A percentile compares a stretch with the other conserved stretches of the same genome.
Conservation (phyloP, 192 early-diverging fungal genomes). For the Gamsiella multidivaricata region DNA sequence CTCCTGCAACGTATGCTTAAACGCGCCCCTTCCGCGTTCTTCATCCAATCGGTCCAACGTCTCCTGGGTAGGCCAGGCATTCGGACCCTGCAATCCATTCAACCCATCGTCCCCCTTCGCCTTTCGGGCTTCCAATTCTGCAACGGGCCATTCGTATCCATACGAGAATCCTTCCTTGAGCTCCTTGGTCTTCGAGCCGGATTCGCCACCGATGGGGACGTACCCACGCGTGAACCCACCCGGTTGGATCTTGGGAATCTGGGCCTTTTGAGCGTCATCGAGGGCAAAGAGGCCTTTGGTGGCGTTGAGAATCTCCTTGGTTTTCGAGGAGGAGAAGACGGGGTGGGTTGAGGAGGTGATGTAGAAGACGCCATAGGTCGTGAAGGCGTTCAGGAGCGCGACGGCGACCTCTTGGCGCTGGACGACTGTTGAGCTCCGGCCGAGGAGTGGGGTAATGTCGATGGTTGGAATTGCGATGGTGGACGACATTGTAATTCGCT, state of each 20-base stretch:
- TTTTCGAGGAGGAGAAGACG: constrained; percentile 22
- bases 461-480: constrained; percentile 23
- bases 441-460: constrained; percentile 44
- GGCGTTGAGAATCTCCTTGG: constrained; percentile 25
- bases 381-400: constrained; percentile 35
- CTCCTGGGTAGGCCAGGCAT: constrained; percentile 56
- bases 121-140: constrained; percentile 13
- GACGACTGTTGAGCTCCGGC: background rate
- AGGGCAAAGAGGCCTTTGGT: constrained; percentile 51
- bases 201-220: constrained; percentile 57
- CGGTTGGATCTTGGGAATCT: constrained; percentile 51
- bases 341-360: constrained; percentile 51
- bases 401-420: constrained; percentile 30
- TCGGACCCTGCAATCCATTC: constrained; percentile 65
- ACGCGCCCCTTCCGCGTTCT: constrained; percentile 9
- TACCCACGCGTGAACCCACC: constrained; percentile 62
- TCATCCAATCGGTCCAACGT: constrained; percentile 35
- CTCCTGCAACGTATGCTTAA: constrained; percentile 31
- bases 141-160: constrained; percentile 57
- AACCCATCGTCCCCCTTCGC: constrained; percentile 5
- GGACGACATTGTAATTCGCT: constrained; percentile 6
- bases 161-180: constrained; percentile 71
- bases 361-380: constrained; percentile 52
- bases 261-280: constrained; percentile 32
- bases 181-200: constrained; percentile 65